Conservation (phyloP, 306 rosid genomes). For the Vicia villosa region DNA sequence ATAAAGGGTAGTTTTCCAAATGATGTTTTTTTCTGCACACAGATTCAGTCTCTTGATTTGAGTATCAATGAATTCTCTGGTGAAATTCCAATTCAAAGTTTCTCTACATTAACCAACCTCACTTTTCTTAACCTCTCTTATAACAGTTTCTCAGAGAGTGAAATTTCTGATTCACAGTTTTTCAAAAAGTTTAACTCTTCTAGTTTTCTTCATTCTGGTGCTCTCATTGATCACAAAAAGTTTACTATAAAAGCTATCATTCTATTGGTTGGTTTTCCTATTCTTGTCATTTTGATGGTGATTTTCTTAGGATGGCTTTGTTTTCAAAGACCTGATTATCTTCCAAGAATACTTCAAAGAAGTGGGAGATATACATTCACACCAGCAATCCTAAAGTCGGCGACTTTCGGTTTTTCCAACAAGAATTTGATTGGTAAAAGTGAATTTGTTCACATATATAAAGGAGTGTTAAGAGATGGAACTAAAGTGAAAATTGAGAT, state of each 20-base stretch:
- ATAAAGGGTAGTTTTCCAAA: conserved; percentile 58
- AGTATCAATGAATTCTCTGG: conserved; percentile 60
- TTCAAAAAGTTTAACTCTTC: conserved; percentile 57
- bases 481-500: conserved; percentile 67
- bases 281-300: conserved; percentile 53
- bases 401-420: conserved; percentile 53
- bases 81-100: conserved; percentile 55
- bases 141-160: conserved; percentile 59
- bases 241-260: conserved; percentile 48
- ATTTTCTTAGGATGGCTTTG: conserved; percentile 59
- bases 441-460: conserved; percentile 58
- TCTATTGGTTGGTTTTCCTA: conserved; percentile 59
- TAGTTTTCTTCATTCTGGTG: conserved; percentile 66
- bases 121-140: conserved; percentile 60
- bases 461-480: conserved; percentile 61
- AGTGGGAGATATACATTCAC: conserved; percentile 43
- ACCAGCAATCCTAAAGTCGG: conserved; percentile 55
- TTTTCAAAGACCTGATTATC: conserved; percentile 63
- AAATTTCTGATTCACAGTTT: conserved; percentile 46
- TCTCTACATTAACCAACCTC: conserved; percentile 54
- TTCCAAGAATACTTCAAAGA: conserved; percentile 50
- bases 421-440: conserved; percentile 56
- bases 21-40: conserved; percentile 61
- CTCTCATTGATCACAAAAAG: conserved; percentile 45
- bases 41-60: conserved; percentile 63